A percentile compares a stretch with the other conserved stretches of the same genome.
phyloP scores from a whole-genome alignment of 1,284 basidiomycete species.

The Fomitopsis schrenkii region DNA sequence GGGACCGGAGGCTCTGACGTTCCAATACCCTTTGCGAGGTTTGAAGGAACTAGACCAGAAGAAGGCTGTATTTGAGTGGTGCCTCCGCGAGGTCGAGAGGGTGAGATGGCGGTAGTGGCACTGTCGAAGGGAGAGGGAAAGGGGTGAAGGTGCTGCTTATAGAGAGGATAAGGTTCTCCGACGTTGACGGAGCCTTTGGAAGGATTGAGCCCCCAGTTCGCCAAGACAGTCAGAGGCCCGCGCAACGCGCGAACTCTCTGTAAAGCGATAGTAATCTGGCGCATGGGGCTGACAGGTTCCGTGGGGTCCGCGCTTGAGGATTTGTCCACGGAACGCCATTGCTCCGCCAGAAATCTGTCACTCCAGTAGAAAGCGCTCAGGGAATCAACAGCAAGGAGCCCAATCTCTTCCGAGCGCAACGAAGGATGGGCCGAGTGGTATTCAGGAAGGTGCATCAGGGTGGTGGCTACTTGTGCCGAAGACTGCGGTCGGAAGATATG shows the following conservation, averaged over 20 bases:
- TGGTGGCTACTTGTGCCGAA: constrained; percentile 61
- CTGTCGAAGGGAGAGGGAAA: constrained; percentile 36
- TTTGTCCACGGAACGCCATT: constrained; percentile 30
- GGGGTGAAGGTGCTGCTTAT: constrained; percentile 49
- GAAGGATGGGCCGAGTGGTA: constrained; percentile 43
- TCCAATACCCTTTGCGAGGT: background rate
- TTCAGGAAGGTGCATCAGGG: constrained; percentile 53
- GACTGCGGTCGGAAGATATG: constrained; percentile 67
- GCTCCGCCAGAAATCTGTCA: constrained; percentile 65
- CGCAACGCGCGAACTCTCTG: constrained; percentile 48
- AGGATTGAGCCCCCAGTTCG: constrained; percentile 60
- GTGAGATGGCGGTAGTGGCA: background rate
- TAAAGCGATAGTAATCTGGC: constrained; percentile 45
- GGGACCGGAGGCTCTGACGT: background rate
- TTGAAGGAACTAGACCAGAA: background rate
- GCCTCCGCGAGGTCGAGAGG: background rate
- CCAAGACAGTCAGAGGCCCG: constrained; percentile 49
- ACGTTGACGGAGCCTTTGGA: constrained; percentile 17
- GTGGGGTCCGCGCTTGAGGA: constrained; percentile 5
- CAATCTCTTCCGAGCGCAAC: constrained; percentile 50
- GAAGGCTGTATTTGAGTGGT: background rate
- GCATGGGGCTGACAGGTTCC: constrained; percentile 31
- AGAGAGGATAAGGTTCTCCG: constrained; percentile 30
- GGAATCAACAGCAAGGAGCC: constrained; percentile 68
- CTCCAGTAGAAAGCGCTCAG: constrained; percentile 74